These are phyloP conservation scores for Botrytis hyacinthi DNA, from an alignment of 2,329 filamentous ascomycete species.

Conservation along the genomic window DNA sequence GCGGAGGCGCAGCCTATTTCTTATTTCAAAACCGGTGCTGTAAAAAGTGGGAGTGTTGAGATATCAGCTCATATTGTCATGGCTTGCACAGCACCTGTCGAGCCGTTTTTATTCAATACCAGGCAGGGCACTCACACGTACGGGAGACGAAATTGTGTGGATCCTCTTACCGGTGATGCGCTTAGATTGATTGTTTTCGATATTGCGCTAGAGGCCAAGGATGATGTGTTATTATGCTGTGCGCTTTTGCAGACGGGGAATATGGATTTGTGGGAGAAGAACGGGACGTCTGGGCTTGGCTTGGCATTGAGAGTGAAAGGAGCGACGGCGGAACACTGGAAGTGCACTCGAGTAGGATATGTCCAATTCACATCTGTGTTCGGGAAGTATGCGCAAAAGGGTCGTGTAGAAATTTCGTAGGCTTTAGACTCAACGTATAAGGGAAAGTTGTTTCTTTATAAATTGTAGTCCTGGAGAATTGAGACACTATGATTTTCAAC, in stretches of 20 bases:
- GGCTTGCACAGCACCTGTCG: background rate
- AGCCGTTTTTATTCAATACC: background rate
- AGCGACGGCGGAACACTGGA: background rate
- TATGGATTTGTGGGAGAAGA: background rate
- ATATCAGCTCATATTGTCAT: background rate
- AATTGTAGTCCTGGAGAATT: background rate
- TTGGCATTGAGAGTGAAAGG: background rate
- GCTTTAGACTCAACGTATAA: background rate
- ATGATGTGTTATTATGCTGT: background rate
- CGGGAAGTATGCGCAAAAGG: background rate
- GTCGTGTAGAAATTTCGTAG: background rate
- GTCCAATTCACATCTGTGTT: background rate
- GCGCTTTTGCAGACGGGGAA: background rate
- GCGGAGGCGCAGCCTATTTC: background rate
- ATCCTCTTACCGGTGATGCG: background rate
- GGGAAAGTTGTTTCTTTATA: background rate
- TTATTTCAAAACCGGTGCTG: background rate
- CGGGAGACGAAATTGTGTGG: background rate
- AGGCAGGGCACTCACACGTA: background rate
- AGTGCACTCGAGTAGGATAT: background rate
- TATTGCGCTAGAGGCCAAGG: background rate
- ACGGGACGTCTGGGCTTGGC: background rate
- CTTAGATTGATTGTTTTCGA: background rate
- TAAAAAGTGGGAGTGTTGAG: background rate
- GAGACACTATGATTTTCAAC: background rate